phyloP scores from a whole-genome alignment of 495 filamentous ascomycete genomes.

The Lasiosphaeriaceae sp. region DNA sequence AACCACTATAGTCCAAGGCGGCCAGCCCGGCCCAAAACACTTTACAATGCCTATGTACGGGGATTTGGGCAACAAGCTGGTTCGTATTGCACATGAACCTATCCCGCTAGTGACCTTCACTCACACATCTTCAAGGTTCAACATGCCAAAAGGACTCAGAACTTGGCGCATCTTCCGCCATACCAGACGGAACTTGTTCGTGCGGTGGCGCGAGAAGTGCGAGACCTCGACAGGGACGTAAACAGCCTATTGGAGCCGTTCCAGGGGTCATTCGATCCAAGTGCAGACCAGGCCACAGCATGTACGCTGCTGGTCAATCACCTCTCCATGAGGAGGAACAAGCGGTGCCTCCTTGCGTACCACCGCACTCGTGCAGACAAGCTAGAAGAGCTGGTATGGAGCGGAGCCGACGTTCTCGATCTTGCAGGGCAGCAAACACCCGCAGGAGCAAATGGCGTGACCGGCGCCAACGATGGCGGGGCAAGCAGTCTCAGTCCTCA shows the following conservation, averaged over 20 bases:
- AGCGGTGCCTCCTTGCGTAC: conserved; percentile 92
- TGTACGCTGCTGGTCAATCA: conserved; percentile 90
- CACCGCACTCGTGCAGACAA: conserved; percentile 86
- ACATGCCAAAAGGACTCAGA: conserved; percentile 94
- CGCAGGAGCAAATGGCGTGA: conserved; percentile 29
- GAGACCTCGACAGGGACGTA: conserved; percentile 91
- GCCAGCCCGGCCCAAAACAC: background rate
- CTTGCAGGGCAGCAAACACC: conserved; percentile 39
- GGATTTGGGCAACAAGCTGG: conserved; percentile 82
- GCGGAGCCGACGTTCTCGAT: conserved; percentile 70
- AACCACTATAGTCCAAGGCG: background rate
- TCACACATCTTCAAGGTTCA: conserved; percentile 63
- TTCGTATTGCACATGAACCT: conserved; percentile 42
- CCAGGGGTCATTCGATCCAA: conserved; percentile 78
- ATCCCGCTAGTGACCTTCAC: conserved; percentile 1
- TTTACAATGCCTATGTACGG: conserved; percentile 72
- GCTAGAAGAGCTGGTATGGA: conserved; percentile 93
- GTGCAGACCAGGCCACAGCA: conserved; percentile 76
- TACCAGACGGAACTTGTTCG: conserved; percentile 94
- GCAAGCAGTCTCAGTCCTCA: conserved; percentile 88
- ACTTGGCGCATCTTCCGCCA: conserved; percentile 79
- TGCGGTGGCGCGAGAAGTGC: conserved; percentile 82
- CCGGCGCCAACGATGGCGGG: conserved; percentile 35
- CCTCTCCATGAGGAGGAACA: conserved; percentile 91
- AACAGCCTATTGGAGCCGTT: conserved; percentile 74